Evolutionary conservation across 169 alveolate genomes (phyloP), one percentile per base, ranked within the genome.

Genomic region (Cryptosporidium ryanae): DNA sequence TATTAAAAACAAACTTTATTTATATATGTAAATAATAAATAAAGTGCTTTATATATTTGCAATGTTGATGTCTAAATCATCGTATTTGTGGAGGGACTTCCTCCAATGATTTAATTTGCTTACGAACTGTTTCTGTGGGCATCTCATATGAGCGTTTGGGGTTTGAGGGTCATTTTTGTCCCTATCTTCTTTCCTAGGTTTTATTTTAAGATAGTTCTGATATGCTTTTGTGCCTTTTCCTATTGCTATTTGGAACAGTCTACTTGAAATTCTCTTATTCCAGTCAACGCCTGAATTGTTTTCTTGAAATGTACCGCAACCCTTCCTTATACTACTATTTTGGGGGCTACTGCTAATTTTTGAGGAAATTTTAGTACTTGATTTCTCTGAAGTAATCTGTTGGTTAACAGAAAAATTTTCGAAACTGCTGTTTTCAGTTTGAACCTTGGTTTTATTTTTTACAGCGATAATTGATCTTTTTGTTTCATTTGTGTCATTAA

Each of bases 221-320:
- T 76, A 76, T 34, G 87, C 87, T 61, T 70, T 57, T 18, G 87
- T 76, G 10, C 87, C 87, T 46, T 76, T 76, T 21, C 87, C 87
- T 21, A 76, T 61, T 23, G 87, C 87, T 32, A 76, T 76, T 44
- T 76, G 87, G 25, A 76, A 76, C 25, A 76, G n/a, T 59, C 87
- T 55, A 76, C 87, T 76, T 18, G 87, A 76, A 44, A 76, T 76
- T 27, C 87, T 31, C 38, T 76, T 76, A 21, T 61, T 76, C 87
- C 87, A 76, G 46, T 76, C 87, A 38, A 76, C 43, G 38, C 34
- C 59, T 6, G 71, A 23, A 17, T 65, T 55, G 27, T 34, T 31
- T 23, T 76, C 87, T 5, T 18, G 15, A 34, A 71, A 32, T 52
- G 13, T 6, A 1, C 27, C 63, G 15, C 15, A 10, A 52, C 12